A percentile compares a stretch with the other conserved stretches of the same genome.
phyloP scores from a whole-genome alignment of 2,329 filamentous ascomycete genomes.

The Rasamsonia emersonii region DNA sequence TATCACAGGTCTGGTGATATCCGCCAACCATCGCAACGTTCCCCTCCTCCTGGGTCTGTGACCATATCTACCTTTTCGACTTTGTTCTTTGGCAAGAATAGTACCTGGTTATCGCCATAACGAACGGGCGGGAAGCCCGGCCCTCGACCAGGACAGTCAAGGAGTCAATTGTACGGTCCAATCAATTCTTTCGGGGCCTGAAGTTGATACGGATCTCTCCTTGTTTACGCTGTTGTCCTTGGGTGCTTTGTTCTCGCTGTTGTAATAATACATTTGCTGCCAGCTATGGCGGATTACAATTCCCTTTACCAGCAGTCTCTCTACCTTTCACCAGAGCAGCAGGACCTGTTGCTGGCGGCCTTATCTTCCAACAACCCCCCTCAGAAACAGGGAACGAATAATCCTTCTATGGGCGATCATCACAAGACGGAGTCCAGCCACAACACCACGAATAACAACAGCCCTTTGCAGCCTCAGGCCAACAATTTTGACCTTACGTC shows the following conservation, averaged over 20 bases:
- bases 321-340: slow-evolving; percentile 66
- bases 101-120: slow-evolving; percentile 9
- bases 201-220: no score
- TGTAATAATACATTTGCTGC: not conserved
- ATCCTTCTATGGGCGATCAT: slow-evolving; percentile 8
- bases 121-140: slow-evolving; percentile 28
- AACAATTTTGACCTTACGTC: slow-evolving; percentile 29
- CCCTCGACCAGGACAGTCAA: slow-evolving; percentile 4
- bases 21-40: no score
- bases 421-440: slow-evolving; percentile 18
- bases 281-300: slow-evolving; percentile 30
- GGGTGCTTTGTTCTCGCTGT: no score
- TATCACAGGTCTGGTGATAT: no score
- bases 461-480: slow-evolving; percentile 20
- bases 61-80: no score
- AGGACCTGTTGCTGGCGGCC: slow-evolving; percentile 65
- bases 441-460: slow-evolving; percentile 28
- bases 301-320: slow-evolving; percentile 46
- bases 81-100: no score
- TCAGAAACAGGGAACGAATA: slow-evolving; percentile 20
- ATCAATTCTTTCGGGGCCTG: no score
- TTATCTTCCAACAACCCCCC: slow-evolving; percentile 59
- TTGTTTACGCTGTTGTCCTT: no score
- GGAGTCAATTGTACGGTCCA: not conserved
- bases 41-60: no score